Base-by-base conservation (phyloP, 768 basidiomycete species). In the Exidia glandulosa region DNA sequence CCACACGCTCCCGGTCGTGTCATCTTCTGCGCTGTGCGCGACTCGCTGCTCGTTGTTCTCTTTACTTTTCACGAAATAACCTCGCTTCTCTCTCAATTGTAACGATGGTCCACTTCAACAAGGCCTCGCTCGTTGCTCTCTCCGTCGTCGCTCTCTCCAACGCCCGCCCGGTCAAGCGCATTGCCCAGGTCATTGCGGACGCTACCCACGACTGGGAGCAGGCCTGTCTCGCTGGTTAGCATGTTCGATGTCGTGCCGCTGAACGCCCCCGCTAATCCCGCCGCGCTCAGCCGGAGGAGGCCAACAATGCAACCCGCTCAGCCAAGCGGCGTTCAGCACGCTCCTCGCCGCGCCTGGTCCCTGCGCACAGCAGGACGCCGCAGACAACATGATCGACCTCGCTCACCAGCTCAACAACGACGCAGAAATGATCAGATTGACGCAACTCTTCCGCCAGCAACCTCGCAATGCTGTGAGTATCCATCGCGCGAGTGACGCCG, bases 391-490 rank as follows among this genome's bases (percentile, higher is more conserved):
- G 80, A 71, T 81, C 59, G 72, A 77, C 66, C 75, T 84, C n/a
- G 77, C 72, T 13, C 71, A 77, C 65, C 66, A 70, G 7, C 76
- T 82, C 50, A 74, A 75, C 56, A 80, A 75, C 56, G 64, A 78
- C 65, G 58, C 74, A 0, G 64, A 74, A 27, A 80, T 81, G 79
- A 81, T 83, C 68, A 69, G 61, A 31, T 67, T 79, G 37, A 71
- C 82, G 2, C 81, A 82, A 64, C 73, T 83, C 52, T 84, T 81
- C 60, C 72, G 65, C 4, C 81, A 84, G 68, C 83, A 83, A 69
- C 78, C 82, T 0, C 76, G 82, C 48, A 83, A 84, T 67, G 73
- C 79, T 30, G 77, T 79, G 63, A 62, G 77, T 25, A 7, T 9
- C 16, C 29, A 32, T 13, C 34, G 14, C 30, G 36, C 33, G 5